Conservation (phyloP, 2,329 filamentous ascomycete species). For the Fusarium kyushuense region DNA sequence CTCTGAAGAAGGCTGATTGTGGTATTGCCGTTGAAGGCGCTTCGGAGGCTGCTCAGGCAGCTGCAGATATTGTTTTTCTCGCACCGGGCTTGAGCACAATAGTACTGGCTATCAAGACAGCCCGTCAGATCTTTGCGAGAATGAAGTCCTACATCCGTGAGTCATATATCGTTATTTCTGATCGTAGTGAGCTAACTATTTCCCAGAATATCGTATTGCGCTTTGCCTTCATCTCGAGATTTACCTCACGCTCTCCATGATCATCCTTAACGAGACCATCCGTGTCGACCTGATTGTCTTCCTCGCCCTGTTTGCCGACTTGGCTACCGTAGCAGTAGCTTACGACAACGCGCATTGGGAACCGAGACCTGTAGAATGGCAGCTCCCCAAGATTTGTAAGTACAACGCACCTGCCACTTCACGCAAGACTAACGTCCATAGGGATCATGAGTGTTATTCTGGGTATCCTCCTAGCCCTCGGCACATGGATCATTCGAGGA, state of each 20-base stretch:
- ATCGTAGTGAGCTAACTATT: neutral
- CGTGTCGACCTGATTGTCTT: constrained; percentile 22
- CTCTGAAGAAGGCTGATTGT: constrained; percentile 21
- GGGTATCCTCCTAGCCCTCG: constrained; percentile 1
- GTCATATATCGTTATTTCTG: accelerated
- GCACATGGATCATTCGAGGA: constrained; percentile 5
- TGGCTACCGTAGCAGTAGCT: constrained; percentile 29
- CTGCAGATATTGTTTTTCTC: constrained; percentile 28
- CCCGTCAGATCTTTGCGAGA: constrained; percentile 22
- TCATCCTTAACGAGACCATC: constrained; percentile 36
- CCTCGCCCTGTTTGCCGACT: constrained; percentile 6
- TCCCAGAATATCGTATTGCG: constrained; percentile 22
- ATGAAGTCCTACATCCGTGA: constrained; percentile 36
- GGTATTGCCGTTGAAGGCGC: constrained; percentile 31
- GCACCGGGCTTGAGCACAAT: constrained; percentile 11
- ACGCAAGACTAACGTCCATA: neutral
- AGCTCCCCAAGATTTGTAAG: constrained; percentile 27
- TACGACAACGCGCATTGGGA: constrained; percentile 38
- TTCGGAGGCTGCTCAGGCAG: constrained; percentile 26
- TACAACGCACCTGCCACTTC: neutral
- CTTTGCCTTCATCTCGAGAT: constrained; percentile 25
- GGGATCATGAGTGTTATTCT: constrained; percentile 28
- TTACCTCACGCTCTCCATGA: constrained; percentile 20
- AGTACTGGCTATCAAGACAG: constrained; percentile 3
- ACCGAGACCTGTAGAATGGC: constrained; percentile 23